Conservation (phyloP, 78 protist species). For the Goniomonas avonlea region DNA sequence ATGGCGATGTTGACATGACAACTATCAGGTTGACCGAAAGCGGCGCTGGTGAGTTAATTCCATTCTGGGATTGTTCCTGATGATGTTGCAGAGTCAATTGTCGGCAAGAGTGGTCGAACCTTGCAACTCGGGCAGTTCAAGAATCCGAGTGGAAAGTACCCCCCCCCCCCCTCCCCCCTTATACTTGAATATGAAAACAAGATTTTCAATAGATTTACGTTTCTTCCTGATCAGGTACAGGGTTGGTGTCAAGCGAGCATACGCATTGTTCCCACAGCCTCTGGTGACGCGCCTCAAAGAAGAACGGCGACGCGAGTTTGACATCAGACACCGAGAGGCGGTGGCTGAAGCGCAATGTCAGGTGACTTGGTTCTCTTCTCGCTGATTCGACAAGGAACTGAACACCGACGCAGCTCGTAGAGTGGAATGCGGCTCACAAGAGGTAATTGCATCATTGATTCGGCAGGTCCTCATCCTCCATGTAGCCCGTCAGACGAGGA, state of each 20-base stretch:
- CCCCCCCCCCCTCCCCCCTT: too few species aligned
- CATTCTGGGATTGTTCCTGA: too few species aligned
- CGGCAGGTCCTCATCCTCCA: not conserved
- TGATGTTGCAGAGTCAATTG: too few species aligned
- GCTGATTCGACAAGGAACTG: too few species aligned
- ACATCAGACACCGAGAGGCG: not conserved
- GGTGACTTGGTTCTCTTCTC: too few species aligned
- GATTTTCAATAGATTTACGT: too few species aligned
- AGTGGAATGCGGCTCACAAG: not conserved
- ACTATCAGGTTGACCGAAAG: too few species aligned
- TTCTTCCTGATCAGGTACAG: too few species aligned
- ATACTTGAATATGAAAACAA: too few species aligned
- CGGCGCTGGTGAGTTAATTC: too few species aligned
- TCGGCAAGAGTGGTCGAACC: not conserved
- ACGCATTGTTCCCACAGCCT: conserved; percentile 27
- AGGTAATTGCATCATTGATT: not conserved
- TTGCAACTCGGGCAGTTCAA: too few species aligned
- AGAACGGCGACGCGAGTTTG: conserved; percentile 6
- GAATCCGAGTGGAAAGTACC: too few species aligned
- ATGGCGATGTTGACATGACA: conserved; percentile 56
- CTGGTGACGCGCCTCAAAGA: conserved; percentile 12
- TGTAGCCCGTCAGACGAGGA: not conserved
- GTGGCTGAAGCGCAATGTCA: not conserved
- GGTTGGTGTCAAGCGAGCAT: conserved; percentile 16
- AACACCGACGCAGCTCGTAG: not conserved